Evolutionary conservation across 768 basidiomycete genomes (phyloP).

Genomic region (Tephrocybe sp.): DNA sequence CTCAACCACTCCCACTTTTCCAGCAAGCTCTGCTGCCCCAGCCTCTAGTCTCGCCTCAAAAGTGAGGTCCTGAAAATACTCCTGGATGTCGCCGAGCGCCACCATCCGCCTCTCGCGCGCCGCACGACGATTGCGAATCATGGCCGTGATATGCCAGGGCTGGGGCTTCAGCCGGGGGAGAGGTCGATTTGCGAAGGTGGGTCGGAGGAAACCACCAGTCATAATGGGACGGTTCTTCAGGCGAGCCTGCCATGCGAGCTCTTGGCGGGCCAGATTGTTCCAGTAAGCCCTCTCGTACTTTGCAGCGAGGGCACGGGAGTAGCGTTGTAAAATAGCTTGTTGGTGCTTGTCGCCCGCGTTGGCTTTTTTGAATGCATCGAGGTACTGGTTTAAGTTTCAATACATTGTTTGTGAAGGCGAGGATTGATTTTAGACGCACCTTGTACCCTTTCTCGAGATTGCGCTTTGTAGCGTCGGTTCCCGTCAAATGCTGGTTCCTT

Average conservation of each 20-base stretch:
- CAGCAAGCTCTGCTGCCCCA: conserved; percentile 15
- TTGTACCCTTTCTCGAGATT: conserved; percentile 55
- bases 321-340: conserved; percentile 51
- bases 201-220: conserved; percentile 69
- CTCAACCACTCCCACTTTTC: not conserved
- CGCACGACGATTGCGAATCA: conserved; percentile 52
- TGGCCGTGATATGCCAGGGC: conserved; percentile 66
- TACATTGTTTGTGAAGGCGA: not conserved
- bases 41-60: conserved; percentile 39
- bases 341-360: conserved; percentile 49
- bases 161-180: conserved; percentile 83
- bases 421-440: conserved; percentile 34
- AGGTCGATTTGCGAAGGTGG: conserved; percentile 63
- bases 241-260: conserved; percentile 55
- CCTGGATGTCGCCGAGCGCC: conserved; percentile 30
- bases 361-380: conserved; percentile 56
- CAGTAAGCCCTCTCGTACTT: conserved; percentile 50
- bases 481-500: conserved; percentile 51
- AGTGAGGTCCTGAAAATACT: conserved; percentile 28
- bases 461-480: conserved; percentile 45
- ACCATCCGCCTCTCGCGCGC: conserved; percentile 43
- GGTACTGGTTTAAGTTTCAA: conserved; percentile 43
- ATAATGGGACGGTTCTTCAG: conserved; percentile 64
- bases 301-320: conserved; percentile 53
- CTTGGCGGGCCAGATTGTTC: conserved; percentile 42